Conservation (phyloP, 1,139 yeast genomes). For the Candida albicans region DNA sequence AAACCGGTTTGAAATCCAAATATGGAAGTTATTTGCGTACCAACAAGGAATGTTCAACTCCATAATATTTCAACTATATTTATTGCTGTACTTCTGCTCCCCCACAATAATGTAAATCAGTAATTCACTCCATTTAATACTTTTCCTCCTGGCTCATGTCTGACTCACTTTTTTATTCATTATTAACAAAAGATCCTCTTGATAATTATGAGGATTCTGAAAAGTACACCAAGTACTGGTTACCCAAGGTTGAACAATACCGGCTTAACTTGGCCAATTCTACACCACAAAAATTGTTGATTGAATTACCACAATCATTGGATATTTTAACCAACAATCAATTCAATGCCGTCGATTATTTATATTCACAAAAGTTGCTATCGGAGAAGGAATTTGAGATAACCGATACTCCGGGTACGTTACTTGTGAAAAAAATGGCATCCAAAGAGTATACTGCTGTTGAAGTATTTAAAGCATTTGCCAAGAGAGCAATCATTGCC, state of each 20-base stretch:
- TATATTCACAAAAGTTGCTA: conserved; percentile 44
- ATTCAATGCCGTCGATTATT: conserved; percentile 47
- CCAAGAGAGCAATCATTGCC: conserved; percentile 46
- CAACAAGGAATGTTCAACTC: too few species aligned
- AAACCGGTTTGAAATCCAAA: too few species aligned
- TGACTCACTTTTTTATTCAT: conserved; percentile 16
- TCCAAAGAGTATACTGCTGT: conserved; percentile 38
- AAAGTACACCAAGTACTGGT: conserved; percentile 34
- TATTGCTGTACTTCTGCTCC: too few species aligned
- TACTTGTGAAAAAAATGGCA: conserved; percentile 36
- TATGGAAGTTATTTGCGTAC: too few species aligned
- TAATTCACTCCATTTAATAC: too few species aligned
- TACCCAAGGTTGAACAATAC: conserved; percentile 54
- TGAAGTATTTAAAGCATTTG: conserved; percentile 50
- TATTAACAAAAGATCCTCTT: conserved; percentile 34
- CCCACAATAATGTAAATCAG: too few species aligned
- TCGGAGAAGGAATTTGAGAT: conserved; percentile 45
- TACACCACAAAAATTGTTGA: conserved; percentile 41
- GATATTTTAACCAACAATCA: conserved; percentile 38
- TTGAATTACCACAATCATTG: conserved; percentile 42
- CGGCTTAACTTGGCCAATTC: conserved; percentile 41
- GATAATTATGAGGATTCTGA: conserved; percentile 38
- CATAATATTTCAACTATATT: too few species aligned
- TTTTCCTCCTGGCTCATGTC: neutral
- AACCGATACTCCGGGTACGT: conserved; percentile 45